Percentiles rank a stretch among this genome's conserved stretches.
Conservation (phyloP, 2,329 filamentous ascomycete species). For the Ophiognomonia clavigignenti-juglandacearum region DNA sequence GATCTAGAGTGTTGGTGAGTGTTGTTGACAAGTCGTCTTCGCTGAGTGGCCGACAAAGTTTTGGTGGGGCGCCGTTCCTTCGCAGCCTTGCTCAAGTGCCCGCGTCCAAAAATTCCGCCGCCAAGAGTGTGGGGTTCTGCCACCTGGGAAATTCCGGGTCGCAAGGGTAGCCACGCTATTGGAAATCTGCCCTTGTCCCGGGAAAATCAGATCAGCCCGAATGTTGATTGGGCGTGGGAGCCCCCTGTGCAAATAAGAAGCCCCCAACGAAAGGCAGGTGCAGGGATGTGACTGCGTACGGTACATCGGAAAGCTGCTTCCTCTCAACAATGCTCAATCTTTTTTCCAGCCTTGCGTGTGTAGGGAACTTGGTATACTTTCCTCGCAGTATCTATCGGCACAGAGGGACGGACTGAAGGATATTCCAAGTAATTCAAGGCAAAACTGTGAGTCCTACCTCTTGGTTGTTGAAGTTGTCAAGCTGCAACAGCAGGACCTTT, state of each 20-base stretch:
- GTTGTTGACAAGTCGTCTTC: background rate
- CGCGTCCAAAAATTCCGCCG: too few species aligned
- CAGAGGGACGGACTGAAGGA: background rate
- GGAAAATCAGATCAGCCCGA: background rate
- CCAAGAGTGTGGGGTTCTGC: too few species aligned
- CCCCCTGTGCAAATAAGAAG: conserved; percentile 6
- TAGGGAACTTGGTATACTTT: background rate
- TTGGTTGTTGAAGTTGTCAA: too few species aligned
- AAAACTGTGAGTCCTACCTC: background rate
- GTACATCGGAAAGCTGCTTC: background rate
- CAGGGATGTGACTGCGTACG: conserved; percentile 3
- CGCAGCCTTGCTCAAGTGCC: too few species aligned
- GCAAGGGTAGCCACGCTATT: background rate
- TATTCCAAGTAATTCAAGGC: background rate
- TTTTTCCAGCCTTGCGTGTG: background rate
- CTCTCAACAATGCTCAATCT: conserved; percentile 9
- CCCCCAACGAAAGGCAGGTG: background rate
- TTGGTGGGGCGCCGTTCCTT: conserved; percentile 3
- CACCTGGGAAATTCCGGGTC: too few species aligned
- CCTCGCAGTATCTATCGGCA: background rate
- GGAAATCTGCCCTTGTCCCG: conserved; percentile 1
- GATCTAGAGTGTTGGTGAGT: background rate
- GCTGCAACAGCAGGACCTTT: too few species aligned
- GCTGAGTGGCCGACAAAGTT: background rate
- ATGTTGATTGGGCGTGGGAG: conserved; percentile 2